Conservation (phyloP, 2,329 filamentous ascomycete species). For the Proliferodiscus dingleyae region DNA sequence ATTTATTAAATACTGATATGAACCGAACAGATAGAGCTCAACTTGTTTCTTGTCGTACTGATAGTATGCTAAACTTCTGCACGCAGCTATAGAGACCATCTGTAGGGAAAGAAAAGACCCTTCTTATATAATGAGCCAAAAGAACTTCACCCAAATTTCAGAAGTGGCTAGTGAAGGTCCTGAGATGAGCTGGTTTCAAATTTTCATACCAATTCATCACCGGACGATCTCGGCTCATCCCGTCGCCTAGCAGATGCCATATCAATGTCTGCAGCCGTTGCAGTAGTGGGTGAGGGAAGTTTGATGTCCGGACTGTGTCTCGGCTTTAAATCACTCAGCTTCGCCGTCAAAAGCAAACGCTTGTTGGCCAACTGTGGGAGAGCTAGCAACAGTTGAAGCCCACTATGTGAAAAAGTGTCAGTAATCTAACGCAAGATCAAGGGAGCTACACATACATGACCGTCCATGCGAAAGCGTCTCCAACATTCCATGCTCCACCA, state of each 20-base stretch:
- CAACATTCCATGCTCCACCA: slow-evolving; percentile 7
- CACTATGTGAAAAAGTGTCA: not conserved
- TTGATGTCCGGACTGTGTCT: slow-evolving; percentile 8
- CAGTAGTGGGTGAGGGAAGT: not conserved
- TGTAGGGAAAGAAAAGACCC: no score
- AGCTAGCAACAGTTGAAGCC: slow-evolving; percentile 19
- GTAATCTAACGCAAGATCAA: not conserved
- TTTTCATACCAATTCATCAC: slow-evolving; percentile 9
- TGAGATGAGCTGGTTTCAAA: not conserved
- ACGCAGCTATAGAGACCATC: no score
- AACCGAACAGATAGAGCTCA: no score
- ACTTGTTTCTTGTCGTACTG: no score
- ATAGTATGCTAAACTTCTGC: no score
- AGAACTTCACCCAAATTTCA: not conserved
- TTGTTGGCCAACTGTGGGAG: slow-evolving; percentile 68
- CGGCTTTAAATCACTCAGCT: slow-evolving; percentile 9
- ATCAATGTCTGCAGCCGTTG: slow-evolving; percentile 2
- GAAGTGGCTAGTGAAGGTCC: not conserved
- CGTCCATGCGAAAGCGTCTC: slow-evolving; percentile 13
- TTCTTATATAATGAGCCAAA: no score
- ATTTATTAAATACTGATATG: no score
- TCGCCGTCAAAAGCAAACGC: slow-evolving; percentile 45
- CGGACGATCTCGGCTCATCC: slow-evolving; percentile 5
- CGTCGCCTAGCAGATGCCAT: slow-evolving; percentile 6
- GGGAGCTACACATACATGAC: slow-evolving; percentile 13